Conservation (phyloP, 2,329 filamentous ascomycete species). For the Sporothrix brunneoviolacea region DNA sequence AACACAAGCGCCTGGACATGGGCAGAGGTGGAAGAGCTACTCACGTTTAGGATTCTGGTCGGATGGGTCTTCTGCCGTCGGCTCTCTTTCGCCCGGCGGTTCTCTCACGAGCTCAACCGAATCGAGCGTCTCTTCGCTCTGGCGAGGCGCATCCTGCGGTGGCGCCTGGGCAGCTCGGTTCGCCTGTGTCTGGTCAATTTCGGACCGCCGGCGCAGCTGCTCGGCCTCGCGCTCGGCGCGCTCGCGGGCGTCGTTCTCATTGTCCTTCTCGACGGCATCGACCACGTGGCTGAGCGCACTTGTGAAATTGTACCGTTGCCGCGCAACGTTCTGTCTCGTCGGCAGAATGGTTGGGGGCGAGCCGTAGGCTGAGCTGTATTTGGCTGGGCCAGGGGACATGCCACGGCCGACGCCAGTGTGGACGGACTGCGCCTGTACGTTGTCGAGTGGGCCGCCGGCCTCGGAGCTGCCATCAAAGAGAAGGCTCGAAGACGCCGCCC, state of each 20-base stretch:
- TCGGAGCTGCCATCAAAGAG: conserved; percentile 20
- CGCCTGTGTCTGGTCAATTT: neutral
- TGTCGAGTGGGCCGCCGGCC: conserved; percentile 16
- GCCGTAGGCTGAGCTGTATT: conserved; percentile 21
- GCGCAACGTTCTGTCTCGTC: conserved; percentile 17
- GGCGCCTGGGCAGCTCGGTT: neutral
- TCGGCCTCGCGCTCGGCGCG: conserved; percentile 15
- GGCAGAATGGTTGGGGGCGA: conserved; percentile 19
- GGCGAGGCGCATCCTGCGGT: neutral
- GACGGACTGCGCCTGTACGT: conserved; percentile 2
- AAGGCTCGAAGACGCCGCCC: conserved; percentile 15
- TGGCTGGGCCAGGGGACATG: conserved; percentile 21
- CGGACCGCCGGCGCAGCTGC: neutral
- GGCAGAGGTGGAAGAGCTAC: neutral
- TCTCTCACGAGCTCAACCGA: conserved; percentile 9
- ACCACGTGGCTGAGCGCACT: conserved; percentile 19
- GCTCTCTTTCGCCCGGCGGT: neutral
- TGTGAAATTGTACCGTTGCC: conserved; percentile 19
- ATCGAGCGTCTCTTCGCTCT: conserved; percentile 2
- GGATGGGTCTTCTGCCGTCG: neutral
- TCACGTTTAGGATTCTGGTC: neutral
- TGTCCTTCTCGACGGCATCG: conserved; percentile 20
- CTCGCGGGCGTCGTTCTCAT: conserved; percentile 16
- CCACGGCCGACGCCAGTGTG: conserved; percentile 14
- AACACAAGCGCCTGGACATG: neutral